Evolutionary conservation across 257 asterid species (phyloP).

Genomic region (Anisodus acutangulus): DNA sequence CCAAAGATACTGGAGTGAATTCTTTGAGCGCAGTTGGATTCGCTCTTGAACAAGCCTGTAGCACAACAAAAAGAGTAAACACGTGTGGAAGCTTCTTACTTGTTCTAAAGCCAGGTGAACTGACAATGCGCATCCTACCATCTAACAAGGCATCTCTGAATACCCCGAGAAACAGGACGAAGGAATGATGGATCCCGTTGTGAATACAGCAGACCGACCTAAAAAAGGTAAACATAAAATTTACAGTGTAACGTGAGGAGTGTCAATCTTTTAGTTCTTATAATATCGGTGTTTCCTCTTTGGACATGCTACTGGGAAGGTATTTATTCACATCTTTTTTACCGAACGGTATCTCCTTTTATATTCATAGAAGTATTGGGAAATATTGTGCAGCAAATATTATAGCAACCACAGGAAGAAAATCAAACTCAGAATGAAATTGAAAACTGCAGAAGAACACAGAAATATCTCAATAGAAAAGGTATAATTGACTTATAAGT

Average conservation of each 20-base stretch:
- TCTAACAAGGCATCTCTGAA: conserved; percentile 92
- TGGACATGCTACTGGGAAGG: background rate
- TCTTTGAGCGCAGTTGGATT: conserved; percentile 51
- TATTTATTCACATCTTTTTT: background rate
- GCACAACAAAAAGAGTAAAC: conserved; percentile 36
- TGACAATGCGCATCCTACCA: conserved; percentile 60
- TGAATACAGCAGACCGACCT: conserved; percentile 87
- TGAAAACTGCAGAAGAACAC: background rate
- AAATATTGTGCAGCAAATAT: background rate
- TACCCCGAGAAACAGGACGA: conserved; percentile 88
- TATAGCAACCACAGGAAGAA: background rate
- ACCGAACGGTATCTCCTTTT: background rate
- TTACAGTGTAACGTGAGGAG: background rate
- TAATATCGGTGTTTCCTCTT: background rate
- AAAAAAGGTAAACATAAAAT: background rate
- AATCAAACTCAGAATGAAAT: background rate
- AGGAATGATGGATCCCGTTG: conserved; percentile 85
- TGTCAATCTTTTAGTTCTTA: background rate
- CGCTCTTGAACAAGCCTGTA: conserved; percentile 90
- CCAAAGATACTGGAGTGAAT: conserved; percentile 60
- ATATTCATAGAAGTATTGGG: background rate
- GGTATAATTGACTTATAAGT: conserved; percentile 2
- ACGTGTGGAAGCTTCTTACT: conserved; percentile 23
- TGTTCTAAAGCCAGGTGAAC: conserved; percentile 35
- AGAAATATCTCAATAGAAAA: background rate